Percentiles rank a stretch among this genome's conserved stretches.
phyloP scores from a whole-genome alignment of 192 early-diverging fungal genomes.

The Backusella psychrophila region DNA sequence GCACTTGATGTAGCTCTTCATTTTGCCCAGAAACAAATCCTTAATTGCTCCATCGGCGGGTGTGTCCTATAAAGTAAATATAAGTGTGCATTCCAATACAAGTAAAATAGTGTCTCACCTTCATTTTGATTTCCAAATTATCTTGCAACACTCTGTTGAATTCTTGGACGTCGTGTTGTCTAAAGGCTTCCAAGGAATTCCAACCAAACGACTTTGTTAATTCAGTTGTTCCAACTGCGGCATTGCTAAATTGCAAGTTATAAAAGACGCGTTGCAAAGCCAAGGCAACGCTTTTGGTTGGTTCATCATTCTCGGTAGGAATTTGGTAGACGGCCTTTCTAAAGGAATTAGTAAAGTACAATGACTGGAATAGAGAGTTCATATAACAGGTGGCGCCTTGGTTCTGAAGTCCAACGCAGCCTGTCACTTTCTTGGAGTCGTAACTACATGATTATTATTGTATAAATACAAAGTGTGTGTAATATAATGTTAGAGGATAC shows the following conservation, averaged over 20 bases:
- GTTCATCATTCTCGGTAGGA: slow-evolving; percentile 87
- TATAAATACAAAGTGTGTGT: neutral
- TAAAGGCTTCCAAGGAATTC: slow-evolving; percentile 92
- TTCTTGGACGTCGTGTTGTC: slow-evolving; percentile 99
- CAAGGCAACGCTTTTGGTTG: slow-evolving; percentile 80
- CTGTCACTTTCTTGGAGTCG: slow-evolving; percentile 88
- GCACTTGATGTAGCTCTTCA: slow-evolving; percentile 97
- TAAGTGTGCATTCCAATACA: too few relatives aligned
- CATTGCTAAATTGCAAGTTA: slow-evolving; percentile 70
- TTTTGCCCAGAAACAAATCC: slow-evolving; percentile 93
- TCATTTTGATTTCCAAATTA: slow-evolving; percentile 97
- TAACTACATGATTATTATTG: slow-evolving; percentile 50
- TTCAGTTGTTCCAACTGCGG: slow-evolving; percentile 87
- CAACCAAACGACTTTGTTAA: slow-evolving; percentile 98
- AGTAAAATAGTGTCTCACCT: slow-evolving; percentile 46
- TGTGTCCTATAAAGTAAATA: slow-evolving; percentile 59
- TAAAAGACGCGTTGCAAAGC: slow-evolving; percentile 96
- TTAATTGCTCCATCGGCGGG: slow-evolving; percentile 89
- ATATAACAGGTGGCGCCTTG: slow-evolving; percentile 99
- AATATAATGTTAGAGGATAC: neutral
- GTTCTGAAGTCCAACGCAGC: slow-evolving; percentile 93
- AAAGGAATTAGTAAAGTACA: slow-evolving; percentile 94
- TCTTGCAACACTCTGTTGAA: slow-evolving; percentile 97
- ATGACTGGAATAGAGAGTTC: slow-evolving; percentile 95
- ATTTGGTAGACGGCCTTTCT: slow-evolving; percentile 91